Base-by-base conservation (phyloP, 1,284 basidiomycete genomes). In the Ceratobasidium sp. region DNA sequence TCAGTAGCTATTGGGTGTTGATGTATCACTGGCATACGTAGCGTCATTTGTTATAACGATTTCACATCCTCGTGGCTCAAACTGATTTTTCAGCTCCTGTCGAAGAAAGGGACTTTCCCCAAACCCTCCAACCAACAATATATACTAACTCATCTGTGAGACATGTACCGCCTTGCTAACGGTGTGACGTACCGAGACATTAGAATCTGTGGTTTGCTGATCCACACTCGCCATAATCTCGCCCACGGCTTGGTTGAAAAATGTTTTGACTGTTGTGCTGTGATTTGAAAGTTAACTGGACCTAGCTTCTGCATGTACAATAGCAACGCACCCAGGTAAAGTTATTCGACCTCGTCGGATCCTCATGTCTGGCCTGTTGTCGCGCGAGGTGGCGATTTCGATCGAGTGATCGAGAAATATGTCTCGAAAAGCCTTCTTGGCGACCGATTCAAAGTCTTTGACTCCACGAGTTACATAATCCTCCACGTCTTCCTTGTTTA, bases 91-190 rank as follows among this genome's bases (percentile, higher is more conserved):
- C 26, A 74, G 64, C 9, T 63, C 44, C 18, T 71, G 43, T 6
- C 63, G 70, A 8, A 74, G 52, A 47, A 35, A 73, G 13, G 69
- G 69, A 18, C 70, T 73, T 16, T 74, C 73, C 14, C 73, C 73
- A 44, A 74, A 74, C 0, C 73, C 73, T 7, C 73, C 73, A 32
- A 74, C 73, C 2, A 74, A 50, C 13, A 74, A 43, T 23, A 74
- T 61, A 52, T 74, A 50, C 73, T 74, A 41, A 6, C 5, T 18
- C 18, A 14, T 13, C 28, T 16, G 8, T 28, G 13, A 57, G 21
- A 35, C 14, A 35, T 13, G 26, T 38, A 38, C 4, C 11, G 11
- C 35, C 14, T n/a, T 14, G 35, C 9, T 41, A 26, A 38, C 35
- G 11, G 35, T 11, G 35, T 38, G 32, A 61, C 61, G 44, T 47